Evolutionary conservation across 1,284 basidiomycete genomes (phyloP), one percentile per base, ranked within the genome.

Genomic region (Schizopora paradoxa): DNA sequence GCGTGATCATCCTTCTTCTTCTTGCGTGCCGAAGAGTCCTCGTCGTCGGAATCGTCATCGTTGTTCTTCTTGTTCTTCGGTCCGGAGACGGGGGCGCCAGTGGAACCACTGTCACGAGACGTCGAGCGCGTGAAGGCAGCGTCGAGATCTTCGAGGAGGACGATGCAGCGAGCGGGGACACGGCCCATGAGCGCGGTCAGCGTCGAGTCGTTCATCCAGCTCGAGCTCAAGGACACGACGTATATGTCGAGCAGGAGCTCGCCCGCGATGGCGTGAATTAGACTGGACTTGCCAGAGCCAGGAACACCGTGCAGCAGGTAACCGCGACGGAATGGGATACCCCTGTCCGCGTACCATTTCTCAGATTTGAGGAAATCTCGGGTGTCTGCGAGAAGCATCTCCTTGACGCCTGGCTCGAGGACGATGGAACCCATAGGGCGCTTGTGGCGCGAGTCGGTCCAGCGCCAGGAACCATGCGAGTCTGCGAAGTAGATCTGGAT

Each of bases 401-500:
- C 86, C 64, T 90, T 90, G 36, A 89, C 84, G 46, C 86, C 86
- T 0, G 79, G 83, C 55, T 86, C 85, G 47, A 89, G 71, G 7
- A 89, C 86, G 56, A 89, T 88, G 55, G 80, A 84, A 11, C 73
- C 76, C 72, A 89, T 76, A 11, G 86, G 86, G 22, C 86, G 76
- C 63, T 88, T 88, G 62, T 87, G 86, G 33, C 86, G 69, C 11
- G 82, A 85, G 61, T 88, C 86, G 0, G 84, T 86, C 82, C 84
- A 89, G 39, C 85, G 69, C 86, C 86, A 89, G 41, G 77, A 79
- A 22, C 86, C 86, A 62, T 89, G 84, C n/a, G 82, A 82, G 61
- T 87, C 86, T 10, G 86, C 86, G 59, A 89, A 87, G 60, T 87
- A 89, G 28, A 89, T 87, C 61, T 89, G 84, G 53, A 89, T 86